Evolutionary conservation across 345 rosid species (phyloP).

Genomic region (Pelargonium nanum): DNA sequence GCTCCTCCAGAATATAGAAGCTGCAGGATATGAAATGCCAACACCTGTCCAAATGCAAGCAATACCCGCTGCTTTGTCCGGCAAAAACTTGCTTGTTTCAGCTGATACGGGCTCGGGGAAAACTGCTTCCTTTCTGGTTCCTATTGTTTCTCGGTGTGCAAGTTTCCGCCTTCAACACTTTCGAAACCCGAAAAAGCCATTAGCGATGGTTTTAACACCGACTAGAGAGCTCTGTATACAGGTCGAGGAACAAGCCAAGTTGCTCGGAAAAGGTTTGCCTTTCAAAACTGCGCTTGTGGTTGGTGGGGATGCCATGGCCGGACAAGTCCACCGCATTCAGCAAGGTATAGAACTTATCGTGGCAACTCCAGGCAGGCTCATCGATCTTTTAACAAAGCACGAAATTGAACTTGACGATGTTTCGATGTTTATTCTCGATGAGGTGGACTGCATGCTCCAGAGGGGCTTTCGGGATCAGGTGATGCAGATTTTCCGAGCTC

Average conservation of each 20-base stretch:
- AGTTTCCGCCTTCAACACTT: constrained; percentile 23
- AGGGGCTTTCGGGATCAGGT: constrained; percentile 83
- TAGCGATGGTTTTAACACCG: constrained; percentile 69
- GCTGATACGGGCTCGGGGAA: constrained; percentile 89
- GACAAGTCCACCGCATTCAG: constrained; percentile 64
- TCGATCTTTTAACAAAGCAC: constrained; percentile 68
- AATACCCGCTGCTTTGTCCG: constrained; percentile 61
- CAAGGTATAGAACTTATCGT: constrained; percentile 82
- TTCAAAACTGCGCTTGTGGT: constrained; percentile 90
- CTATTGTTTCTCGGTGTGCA: constrained; percentile 54
- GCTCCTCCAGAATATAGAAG: constrained; percentile 61
- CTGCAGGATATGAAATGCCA: constrained; percentile 63
- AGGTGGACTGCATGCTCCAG: constrained; percentile 93
- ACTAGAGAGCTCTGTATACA: constrained; percentile 87
- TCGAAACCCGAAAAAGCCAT: constrained; percentile 31
- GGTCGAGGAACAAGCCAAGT: constrained; percentile 85
- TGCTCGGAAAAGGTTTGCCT: constrained; percentile 81
- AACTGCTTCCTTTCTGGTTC: constrained; percentile 79
- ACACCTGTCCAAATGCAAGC: constrained; percentile 90
- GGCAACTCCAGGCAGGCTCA: constrained; percentile 84
- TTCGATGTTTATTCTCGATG: constrained; percentile 57
- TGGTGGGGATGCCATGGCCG: constrained; percentile 77
- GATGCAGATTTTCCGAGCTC: constrained; percentile 70
- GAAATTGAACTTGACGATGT: constrained; percentile 40
- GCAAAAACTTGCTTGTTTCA: constrained; percentile 64